Evolutionary conservation across 2,329 filamentous ascomycete genomes (phyloP).

Genomic region (Diaporthe batatas): DNA sequence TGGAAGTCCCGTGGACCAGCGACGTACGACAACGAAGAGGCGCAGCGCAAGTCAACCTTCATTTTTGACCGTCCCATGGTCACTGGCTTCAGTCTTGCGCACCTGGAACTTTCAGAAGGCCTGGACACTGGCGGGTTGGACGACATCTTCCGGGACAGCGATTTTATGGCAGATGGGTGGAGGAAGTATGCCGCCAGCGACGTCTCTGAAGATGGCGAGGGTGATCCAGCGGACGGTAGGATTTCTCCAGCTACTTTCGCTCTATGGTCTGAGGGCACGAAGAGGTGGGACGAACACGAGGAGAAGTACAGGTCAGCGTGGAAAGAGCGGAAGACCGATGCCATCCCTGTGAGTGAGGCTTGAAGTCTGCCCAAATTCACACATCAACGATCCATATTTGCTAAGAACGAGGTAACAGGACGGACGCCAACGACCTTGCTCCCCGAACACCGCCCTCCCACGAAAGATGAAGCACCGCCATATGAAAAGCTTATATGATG

Average conservation of each 20-base stretch:
- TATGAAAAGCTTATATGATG: constrained; percentile 48
- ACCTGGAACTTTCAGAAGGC: constrained; percentile 13
- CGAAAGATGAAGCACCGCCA: constrained; percentile 22
- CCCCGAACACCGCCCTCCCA: constrained; percentile 36
- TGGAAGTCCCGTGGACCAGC: constrained; percentile 39
- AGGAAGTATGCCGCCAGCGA: constrained; percentile 45
- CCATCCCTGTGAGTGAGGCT: constrained; percentile 32
- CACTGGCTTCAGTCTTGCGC: constrained; percentile 32
- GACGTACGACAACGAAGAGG: constrained; percentile 30
- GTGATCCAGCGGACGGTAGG: constrained; percentile 51
- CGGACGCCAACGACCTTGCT: constrained; percentile 38
- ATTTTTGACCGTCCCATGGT: constrained; percentile 42
- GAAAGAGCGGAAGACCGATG: constrained; percentile 23
- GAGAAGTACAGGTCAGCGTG: constrained; percentile 33
- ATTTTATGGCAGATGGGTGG: constrained; percentile 27
- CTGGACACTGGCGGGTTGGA: constrained; percentile 36
- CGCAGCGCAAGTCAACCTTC: constrained; percentile 21
- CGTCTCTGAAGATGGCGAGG: constrained; percentile 57
- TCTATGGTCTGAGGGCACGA: constrained; percentile 53
- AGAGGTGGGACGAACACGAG: constrained; percentile 47
- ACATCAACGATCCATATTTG: background rate
- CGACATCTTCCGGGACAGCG: background rate
- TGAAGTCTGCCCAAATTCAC: background rate
- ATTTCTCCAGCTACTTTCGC: constrained; percentile 60
- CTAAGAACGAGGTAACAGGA: constrained; percentile 25